These are phyloP conservation scores for Daldinia loculata DNA, from an alignment of 495 filamentous ascomycete genomes.

Conservation along the genomic window DNA sequence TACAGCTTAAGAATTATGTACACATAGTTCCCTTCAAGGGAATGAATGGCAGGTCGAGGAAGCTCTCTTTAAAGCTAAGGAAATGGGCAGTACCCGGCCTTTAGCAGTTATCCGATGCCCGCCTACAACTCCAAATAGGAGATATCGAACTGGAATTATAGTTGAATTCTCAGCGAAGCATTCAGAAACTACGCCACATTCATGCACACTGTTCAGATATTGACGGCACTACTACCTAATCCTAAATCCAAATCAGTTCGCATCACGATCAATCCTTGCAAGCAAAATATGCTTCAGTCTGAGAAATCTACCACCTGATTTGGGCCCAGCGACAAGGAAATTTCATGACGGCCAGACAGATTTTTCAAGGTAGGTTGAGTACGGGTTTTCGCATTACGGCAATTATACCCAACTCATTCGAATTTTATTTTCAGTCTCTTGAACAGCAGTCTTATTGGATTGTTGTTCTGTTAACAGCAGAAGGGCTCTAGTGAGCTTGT, in stretches of 20 bases:
- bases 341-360: not conserved
- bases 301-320: not conserved
- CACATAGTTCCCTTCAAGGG: not conserved
- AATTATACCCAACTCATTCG: not conserved
- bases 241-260: no score
- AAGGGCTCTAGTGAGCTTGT: not conserved
- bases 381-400: not conserved
- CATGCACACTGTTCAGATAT: not conserved
- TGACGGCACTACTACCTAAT: not conserved
- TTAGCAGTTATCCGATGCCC: not conserved
- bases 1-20: not conserved
- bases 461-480: not conserved
- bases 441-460: not conserved
- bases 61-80: not conserved
- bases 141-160: not conserved
- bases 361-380: not conserved
- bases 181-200: not conserved
- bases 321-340: not conserved
- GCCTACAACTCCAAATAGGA: not conserved
- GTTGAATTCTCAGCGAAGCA: not conserved
- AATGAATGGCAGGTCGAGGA: not conserved
- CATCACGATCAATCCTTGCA: not conserved
- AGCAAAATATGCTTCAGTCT: not conserved
- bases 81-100: not conserved
- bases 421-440: not conserved